Percentiles rank a stretch among this genome's conserved stretches.
These are phyloP conservation scores for Annulohypoxylon maeteangense DNA, from an alignment of 495 filamentous ascomycete species.

Conservation along the genomic window DNA sequence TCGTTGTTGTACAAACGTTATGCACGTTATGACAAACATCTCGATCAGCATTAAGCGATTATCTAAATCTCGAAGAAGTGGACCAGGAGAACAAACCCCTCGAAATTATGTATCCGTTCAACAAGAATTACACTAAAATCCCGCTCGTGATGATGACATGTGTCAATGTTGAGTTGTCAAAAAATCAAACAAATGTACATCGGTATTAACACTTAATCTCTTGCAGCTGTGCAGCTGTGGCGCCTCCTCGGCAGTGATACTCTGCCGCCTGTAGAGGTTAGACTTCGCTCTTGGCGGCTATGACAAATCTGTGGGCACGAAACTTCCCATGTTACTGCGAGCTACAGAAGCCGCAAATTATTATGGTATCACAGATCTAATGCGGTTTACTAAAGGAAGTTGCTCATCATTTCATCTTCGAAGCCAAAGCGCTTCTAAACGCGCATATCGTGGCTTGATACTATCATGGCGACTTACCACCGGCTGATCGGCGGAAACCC, in stretches of 20 bases:
- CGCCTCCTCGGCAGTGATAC: conserved; percentile 6
- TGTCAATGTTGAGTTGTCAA: conserved; percentile 7
- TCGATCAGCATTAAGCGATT: background rate
- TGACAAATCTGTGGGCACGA: background rate
- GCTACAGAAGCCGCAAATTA: background rate
- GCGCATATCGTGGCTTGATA: background rate
- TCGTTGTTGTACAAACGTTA: background rate
- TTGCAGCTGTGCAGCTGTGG: conserved; percentile 7
- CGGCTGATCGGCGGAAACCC: conserved; percentile 4
- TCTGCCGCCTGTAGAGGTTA: background rate
- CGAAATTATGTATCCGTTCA: background rate
- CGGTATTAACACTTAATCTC: conserved; percentile 17
- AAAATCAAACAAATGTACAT: background rate
- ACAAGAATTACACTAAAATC: background rate
- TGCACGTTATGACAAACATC: background rate
- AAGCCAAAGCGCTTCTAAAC: background rate
- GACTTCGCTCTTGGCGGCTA: conserved; percentile 16
- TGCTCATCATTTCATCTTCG: background rate
- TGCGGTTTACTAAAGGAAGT: conserved; percentile 1
- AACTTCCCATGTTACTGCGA: background rate
- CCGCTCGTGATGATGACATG: background rate
- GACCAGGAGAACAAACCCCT: background rate
- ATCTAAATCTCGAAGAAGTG: background rate
- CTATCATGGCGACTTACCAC: background rate
- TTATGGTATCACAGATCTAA: background rate